Evolutionary conservation across 1,284 basidiomycete genomes (phyloP), one percentile per base, ranked within the genome.

Genomic region (Neonothopanus nambi): DNA sequence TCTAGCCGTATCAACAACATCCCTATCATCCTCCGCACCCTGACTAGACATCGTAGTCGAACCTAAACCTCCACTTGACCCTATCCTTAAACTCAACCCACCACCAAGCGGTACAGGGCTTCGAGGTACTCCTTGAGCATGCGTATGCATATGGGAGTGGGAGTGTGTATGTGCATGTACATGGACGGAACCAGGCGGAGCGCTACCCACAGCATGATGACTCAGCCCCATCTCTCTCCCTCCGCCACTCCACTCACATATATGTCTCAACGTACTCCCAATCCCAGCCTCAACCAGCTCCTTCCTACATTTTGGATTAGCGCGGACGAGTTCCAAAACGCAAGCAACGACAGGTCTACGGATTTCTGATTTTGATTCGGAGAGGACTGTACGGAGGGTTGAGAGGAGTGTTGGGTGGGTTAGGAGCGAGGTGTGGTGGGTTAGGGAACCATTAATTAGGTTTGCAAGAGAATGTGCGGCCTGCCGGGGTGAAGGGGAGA

Each of bases 391-490:
- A n/a, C 79, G 79, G 0, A 89, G 69, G 1, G 78, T 72, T 12
- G 65, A 59, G 1, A 89, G 76, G 7, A 90, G 70, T 2, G 70
- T 69, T 0, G 76, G 69, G 56, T 82, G 73, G 0, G 70, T 62
- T 18, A 85, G 69, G 28, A 89, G 79, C 28, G 40, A 41, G 5
- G 44, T 40, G 28, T 53, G 52, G 18, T 48, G 40, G 5, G 5
- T 5, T 5, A 28, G 26, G 2, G 69, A 65, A 23, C 82, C 82
- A 62, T 89, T 89, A 20, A 81, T 73, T 18, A 91, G 70, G 65
- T 90, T 89, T 0, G 81, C 82, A 0, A 89, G 73, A 2, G 80
- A 69, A 59, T 73, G 80, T 0, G 82, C 75, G 0, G 82, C 80
- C 79, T 87, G 61, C 13, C 55, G 42, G 18, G 38, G 18, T 5